Conservation (phyloP, 768 basidiomycete genomes). For the Strobilomyces dryophilus region DNA sequence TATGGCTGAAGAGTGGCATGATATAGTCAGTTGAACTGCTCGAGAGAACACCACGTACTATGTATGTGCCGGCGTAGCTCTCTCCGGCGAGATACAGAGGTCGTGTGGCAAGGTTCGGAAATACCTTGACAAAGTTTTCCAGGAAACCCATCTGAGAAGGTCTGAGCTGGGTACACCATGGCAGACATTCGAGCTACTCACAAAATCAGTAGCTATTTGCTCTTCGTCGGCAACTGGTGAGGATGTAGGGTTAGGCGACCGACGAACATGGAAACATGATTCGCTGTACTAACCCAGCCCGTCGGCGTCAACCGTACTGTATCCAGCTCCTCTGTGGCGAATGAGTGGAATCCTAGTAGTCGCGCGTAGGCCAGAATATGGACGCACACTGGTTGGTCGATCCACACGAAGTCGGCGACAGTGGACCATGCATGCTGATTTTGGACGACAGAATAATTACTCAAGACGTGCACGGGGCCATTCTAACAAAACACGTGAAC, state of each 20-base stretch:
- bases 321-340: slow-evolving; percentile 50
- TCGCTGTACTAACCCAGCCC: slow-evolving; percentile 45
- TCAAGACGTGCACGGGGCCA: slow-evolving; percentile 55
- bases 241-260: neutral
- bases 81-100: slow-evolving; percentile 68
- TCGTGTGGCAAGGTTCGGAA: slow-evolving; percentile 60
- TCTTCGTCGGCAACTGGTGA: slow-evolving; percentile 54
- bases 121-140: slow-evolving; percentile 66
- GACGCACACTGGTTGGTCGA: slow-evolving; percentile 62
- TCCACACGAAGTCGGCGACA: slow-evolving; percentile 55
- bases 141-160: slow-evolving; percentile 60
- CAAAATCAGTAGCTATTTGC: slow-evolving; percentile 49
- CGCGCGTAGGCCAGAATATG: too few relatives aligned
- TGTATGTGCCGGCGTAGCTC: slow-evolving; percentile 70
- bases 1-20: slow-evolving; percentile 55
- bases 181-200: slow-evolving; percentile 20
- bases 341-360: neutral
- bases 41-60: slow-evolving; percentile 50
- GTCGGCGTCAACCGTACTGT: slow-evolving; percentile 53
- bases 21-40: slow-evolving; percentile 32
- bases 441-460: slow-evolving; percentile 42
- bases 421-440: slow-evolving; percentile 57
- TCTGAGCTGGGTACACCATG: neutral
- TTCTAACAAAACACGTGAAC: slow-evolving; percentile 38
- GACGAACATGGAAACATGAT: neutral